These are phyloP conservation scores for Curvularia spicifera DNA, from an alignment of 2,329 filamentous ascomycete species.

Conservation along the genomic window DNA sequence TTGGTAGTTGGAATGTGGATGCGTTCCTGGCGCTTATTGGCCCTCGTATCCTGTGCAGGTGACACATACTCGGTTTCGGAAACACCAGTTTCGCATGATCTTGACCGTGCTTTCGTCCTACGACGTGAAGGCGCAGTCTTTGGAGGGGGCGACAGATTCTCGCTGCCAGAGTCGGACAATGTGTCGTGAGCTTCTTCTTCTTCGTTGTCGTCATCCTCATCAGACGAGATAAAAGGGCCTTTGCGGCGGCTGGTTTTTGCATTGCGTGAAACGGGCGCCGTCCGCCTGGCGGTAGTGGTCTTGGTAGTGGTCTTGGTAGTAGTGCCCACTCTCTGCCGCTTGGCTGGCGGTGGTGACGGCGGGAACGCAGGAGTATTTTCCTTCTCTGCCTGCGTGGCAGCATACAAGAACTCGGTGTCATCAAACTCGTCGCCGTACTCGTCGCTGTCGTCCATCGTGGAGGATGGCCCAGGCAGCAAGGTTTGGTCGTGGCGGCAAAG, in stretches of 20 bases:
- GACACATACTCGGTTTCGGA: slow-evolving; percentile 21
- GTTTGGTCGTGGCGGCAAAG: slow-evolving; percentile 24
- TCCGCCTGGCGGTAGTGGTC: slow-evolving; percentile 28
- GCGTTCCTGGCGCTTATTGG: slow-evolving; percentile 50
- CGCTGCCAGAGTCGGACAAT: slow-evolving; percentile 15
- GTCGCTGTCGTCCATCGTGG: slow-evolving; percentile 51
- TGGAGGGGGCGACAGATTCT: slow-evolving; percentile 16
- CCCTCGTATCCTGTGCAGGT: slow-evolving; percentile 31
- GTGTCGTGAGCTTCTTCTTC: slow-evolving; percentile 21
- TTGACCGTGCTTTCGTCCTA: slow-evolving; percentile 23
- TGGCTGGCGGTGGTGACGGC: slow-evolving; percentile 44
- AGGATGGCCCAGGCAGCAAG: slow-evolving; percentile 19
- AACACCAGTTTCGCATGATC: slow-evolving; percentile 13
- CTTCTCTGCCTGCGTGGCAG: slow-evolving; percentile 60
- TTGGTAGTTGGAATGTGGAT: slow-evolving; percentile 53
- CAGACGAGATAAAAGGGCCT: slow-evolving; percentile 35
- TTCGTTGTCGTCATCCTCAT: slow-evolving; percentile 32
- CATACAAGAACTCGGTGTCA: slow-evolving; percentile 70
- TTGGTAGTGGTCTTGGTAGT: slow-evolving; percentile 16
- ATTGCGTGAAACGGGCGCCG: slow-evolving; percentile 31
- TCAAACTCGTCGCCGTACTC: slow-evolving; percentile 69
- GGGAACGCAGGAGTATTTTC: slow-evolving; percentile 42
- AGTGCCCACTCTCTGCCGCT: slow-evolving; percentile 44
- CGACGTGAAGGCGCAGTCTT: slow-evolving; percentile 19
- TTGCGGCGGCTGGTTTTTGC: slow-evolving; percentile 24